Percentiles rank a stretch among this genome's conserved stretches.
Conservation (phyloP, 192 early-diverging fungal genomes). For the Ambispora gerdemannii region DNA sequence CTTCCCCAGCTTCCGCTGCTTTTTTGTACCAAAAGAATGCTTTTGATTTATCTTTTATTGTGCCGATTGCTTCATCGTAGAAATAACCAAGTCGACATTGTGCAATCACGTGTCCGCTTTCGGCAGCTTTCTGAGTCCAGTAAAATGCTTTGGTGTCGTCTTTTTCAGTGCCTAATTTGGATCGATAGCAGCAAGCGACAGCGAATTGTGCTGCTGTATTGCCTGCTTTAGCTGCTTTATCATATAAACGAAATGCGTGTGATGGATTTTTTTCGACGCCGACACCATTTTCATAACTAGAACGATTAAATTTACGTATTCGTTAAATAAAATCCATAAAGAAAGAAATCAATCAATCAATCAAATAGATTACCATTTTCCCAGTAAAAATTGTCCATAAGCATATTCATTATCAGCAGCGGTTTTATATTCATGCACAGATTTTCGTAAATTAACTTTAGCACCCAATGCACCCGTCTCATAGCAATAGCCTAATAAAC, state of each 20-base stretch:
- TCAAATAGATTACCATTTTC: slow-evolving; percentile 1
- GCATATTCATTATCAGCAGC: neutral
- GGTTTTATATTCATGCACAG: neutral
- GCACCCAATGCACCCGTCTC: neutral
- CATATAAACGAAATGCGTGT: neutral
- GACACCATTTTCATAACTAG: neutral
- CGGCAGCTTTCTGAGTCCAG: slow-evolving; percentile 7
- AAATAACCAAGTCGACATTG: slow-evolving; percentile 16
- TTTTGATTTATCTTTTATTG: neutral
- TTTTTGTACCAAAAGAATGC: slow-evolving; percentile 18
- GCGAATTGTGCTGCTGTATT: neutral
- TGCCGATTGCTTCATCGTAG: neutral
- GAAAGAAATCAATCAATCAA: neutral
- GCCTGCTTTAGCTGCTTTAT: neutral
- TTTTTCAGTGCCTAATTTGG: neutral
- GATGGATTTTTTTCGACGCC: neutral
- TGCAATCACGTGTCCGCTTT: neutral
- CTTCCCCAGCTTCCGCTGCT: slow-evolving; percentile 8
- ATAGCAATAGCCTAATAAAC: neutral
- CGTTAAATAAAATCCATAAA: neutral
- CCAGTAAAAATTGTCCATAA: neutral
- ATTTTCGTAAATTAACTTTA: neutral
- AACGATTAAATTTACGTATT: too few species aligned
- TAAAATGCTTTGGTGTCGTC: slow-evolving; percentile 6
- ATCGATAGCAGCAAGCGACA: neutral